Evolutionary conservation across 345 rosid genomes (phyloP).

Genomic region (Melaleuca quinquenervia): DNA sequence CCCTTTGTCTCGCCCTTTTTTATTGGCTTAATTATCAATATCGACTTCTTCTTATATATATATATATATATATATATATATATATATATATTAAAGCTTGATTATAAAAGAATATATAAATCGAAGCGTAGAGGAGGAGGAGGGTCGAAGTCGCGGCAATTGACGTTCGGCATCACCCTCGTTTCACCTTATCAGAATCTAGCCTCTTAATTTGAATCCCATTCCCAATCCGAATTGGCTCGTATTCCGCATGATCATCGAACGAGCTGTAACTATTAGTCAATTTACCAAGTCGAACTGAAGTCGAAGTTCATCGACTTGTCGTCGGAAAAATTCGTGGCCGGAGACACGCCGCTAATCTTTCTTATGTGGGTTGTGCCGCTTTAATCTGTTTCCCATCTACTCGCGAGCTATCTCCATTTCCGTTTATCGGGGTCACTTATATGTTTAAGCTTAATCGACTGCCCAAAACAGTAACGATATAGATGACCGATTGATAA

Average conservation of each 20-base stretch:
- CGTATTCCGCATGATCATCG: background rate
- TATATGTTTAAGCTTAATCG: background rate
- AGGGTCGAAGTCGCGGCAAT: background rate
- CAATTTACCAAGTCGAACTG: background rate
- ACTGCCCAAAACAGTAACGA: too few relatives aligned
- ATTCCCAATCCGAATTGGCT: background rate
- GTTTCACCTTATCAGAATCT: background rate
- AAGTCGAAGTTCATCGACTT: background rate
- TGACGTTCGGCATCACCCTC: background rate
- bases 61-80: too few relatives aligned
- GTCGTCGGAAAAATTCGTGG: background rate
- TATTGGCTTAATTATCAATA: background rate
- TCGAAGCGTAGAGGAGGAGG: too few relatives aligned
- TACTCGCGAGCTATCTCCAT: background rate
- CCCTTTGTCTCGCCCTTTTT: rapidly evolving
- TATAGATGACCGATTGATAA: too few relatives aligned
- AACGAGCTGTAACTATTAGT: background rate
- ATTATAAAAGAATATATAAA: background rate
- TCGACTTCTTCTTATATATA: too few relatives aligned
- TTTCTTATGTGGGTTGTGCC: background rate
- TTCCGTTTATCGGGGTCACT: background rate
- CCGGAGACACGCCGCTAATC: background rate
- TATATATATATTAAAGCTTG: background rate
- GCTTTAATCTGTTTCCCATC: background rate
- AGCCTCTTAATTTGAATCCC: background rate